Evolutionary conservation across 2,329 filamentous ascomycete species (phyloP), one percentile per base, ranked within the genome.

Genomic region (Talaromyces islandicus): DNA sequence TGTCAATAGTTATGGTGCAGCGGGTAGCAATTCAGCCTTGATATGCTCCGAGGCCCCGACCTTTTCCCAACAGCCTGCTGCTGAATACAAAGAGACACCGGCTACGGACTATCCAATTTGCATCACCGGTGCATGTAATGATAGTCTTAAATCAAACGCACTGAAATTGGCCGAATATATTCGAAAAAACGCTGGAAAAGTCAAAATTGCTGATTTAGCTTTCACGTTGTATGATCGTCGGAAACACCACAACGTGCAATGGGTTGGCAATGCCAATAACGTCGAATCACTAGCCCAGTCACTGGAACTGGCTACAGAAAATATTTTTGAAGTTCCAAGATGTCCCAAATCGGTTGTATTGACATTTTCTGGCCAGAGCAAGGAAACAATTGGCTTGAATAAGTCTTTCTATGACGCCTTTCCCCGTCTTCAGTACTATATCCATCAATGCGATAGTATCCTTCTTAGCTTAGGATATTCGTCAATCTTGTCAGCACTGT

Each of bases 311-410:
- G 12, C 38, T 4, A 17, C 48, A 14, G 30, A 56, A 41, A 54
- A 24, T 1, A 1, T 30, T 6, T 11, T 52, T 29, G 58, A 56
- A 32, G 52, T 60, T 7, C 53, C 53, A 2, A 25, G 17, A 2
- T 38, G 30, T 10, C 30, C 58, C 9, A 60, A 56, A 51, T 30
- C 53, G 5, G 53, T 60, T 10, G 53, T 60, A 4, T 21, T 60
- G 21, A 53, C 46, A 5, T 56, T 60, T 46, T 60, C 58, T 14
- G 58, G 58, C 5, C 58, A 60, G 27, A 60, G 58, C 46, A 60
- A 56, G 53, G 38, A 56, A 56, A 59, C 52, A 14, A 59, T 59
- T 25, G 58, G 58, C 14, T 53, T 59, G 9, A 43, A 48, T 17
- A 19, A 53, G 7, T 59, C 53, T 25, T 52, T 52, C 38, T 59